A percentile compares a stretch with the other conserved stretches of the same genome.
These are phyloP conservation scores for Lactifluus volemus DNA, from an alignment of 768 basidiomycete genomes.

Conservation along the genomic window DNA sequence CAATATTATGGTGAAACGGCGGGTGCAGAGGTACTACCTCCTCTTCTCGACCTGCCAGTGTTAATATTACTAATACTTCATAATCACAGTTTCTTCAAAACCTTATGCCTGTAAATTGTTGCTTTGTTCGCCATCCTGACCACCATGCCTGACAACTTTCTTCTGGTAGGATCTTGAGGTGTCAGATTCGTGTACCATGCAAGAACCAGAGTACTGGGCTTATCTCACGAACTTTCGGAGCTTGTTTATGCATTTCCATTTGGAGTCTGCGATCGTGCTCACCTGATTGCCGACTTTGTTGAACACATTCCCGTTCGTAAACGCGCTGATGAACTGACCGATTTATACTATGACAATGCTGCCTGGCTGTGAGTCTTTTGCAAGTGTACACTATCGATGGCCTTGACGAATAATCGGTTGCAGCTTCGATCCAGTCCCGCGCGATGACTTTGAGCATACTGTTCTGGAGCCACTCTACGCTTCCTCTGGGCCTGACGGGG, in stretches of 20 bases:
- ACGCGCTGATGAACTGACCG: slow-evolving; percentile 32
- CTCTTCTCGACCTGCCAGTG: background rate
- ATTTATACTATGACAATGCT: slow-evolving; percentile 36
- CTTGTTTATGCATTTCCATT: slow-evolving; percentile 44
- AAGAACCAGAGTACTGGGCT: slow-evolving; percentile 25
- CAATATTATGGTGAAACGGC: slow-evolving; percentile 44
- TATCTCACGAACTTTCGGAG: slow-evolving; percentile 37
- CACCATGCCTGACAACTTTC: background rate
- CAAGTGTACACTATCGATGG: background rate
- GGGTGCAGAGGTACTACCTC: slow-evolving; percentile 38
- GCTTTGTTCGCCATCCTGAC: background rate
- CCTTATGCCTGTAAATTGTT: slow-evolving; percentile 11
- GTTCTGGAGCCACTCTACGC: slow-evolving; percentile 38
- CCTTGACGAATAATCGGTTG: background rate
- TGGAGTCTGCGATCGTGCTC: slow-evolving; percentile 33
- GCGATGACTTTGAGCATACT: slow-evolving; percentile 33
- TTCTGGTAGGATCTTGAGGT: slow-evolving; percentile 4
- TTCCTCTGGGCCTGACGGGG: slow-evolving; percentile 19
- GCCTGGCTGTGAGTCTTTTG: slow-evolving; percentile 39
- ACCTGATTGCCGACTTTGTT: slow-evolving; percentile 31
- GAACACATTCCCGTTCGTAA: slow-evolving; percentile 34
- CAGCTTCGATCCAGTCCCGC: slow-evolving; percentile 40
- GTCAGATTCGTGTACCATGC: background rate
- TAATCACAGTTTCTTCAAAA: slow-evolving; percentile 22
- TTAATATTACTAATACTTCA: background rate